phyloP scores from a whole-genome alignment of 306 rosid genomes.

The Pterocarpus santalinus region DNA sequence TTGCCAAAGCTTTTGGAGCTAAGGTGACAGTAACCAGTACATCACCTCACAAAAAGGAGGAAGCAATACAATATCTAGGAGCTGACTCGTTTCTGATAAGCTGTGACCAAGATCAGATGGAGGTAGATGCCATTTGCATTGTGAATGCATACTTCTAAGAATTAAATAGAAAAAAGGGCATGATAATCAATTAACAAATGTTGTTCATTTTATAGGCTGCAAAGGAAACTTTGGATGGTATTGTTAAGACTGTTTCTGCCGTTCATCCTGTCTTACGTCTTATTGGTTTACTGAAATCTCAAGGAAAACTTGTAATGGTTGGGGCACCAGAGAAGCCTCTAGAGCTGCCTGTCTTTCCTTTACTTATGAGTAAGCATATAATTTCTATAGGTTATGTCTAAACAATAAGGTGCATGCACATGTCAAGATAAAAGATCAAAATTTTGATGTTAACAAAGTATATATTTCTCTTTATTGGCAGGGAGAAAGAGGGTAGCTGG shows the following conservation, averaged over 20 bases:
- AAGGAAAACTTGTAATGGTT: conserved; percentile 54
- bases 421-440: neutral
- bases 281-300: conserved; percentile 45
- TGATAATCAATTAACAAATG: neutral
- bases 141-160: no score
- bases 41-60: conserved; percentile 45
- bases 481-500: conserved; percentile 42
- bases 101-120: conserved; percentile 35
- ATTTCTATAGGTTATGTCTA: neutral
- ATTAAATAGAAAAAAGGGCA: no score
- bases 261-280: conserved; percentile 44
- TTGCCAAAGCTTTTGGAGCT: conserved; percentile 52
- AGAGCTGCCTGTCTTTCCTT: conserved; percentile 46
- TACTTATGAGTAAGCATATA: conserved; percentile 35
- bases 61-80: conserved; percentile 45
- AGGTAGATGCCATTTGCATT: neutral
- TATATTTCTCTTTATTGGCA: neutral
- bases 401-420: neutral
- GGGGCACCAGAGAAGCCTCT: conserved; percentile 50
- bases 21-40: conserved; percentile 54
- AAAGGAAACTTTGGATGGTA: conserved; percentile 50
- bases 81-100: conserved; percentile 52
- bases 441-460: neutral
- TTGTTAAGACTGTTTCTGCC: conserved; percentile 53
- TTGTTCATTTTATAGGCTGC: conserved; percentile 26